Base-by-base conservation (phyloP, 1,284 basidiomycete genomes). In the Boletus semigastroideus region DNA sequence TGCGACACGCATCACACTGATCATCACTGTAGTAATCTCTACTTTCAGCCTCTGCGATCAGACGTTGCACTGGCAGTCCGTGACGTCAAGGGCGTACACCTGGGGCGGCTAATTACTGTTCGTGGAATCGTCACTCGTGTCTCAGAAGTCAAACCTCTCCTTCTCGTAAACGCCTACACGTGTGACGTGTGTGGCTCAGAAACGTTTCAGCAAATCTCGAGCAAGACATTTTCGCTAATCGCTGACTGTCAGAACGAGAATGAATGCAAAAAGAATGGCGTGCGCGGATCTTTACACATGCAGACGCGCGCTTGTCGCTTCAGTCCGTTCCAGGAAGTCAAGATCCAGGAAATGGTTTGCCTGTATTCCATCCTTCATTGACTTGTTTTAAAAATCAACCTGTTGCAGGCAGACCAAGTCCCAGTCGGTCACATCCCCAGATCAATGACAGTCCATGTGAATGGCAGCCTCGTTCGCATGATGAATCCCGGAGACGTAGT, bases 371-470 rank as follows among this genome's bases (percentile, higher is more conserved):
- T 19, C 33, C 13, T 42, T 25, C 9, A 39, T 38, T 43, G 11
- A 42, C 28, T 28, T 33, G 55, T 31, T 39, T 47, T 51, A 13
- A 25, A 25, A 25, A 25, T 61, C 49, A 63, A 55, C 45, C 27
- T 46, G 49, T 51, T 50, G 10, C 59, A 94, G 92, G 92, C 97
- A 22, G 97, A 99, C 67, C 97, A 99, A 86, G 97, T 99, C 0
- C 97, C 97, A 20, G 95, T 99, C 34, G 97, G 97, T 4, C 97
- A 99, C 69, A 99, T 99, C 54, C 97, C 97, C 30, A 88, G 97
- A 34, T 94, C 94, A 3, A 99, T 98, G 97, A 95, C 94, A 0
- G 73, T 98, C 28, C 95, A 99, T 69, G 78, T 99, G 36, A 87
- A 93, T 60, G 97, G 97, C 13, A 87, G 82, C 51, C 79, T 98